phyloP scores from a whole-genome alignment of 2,329 filamentous ascomycete genomes.

The Xylaria sp. region DNA sequence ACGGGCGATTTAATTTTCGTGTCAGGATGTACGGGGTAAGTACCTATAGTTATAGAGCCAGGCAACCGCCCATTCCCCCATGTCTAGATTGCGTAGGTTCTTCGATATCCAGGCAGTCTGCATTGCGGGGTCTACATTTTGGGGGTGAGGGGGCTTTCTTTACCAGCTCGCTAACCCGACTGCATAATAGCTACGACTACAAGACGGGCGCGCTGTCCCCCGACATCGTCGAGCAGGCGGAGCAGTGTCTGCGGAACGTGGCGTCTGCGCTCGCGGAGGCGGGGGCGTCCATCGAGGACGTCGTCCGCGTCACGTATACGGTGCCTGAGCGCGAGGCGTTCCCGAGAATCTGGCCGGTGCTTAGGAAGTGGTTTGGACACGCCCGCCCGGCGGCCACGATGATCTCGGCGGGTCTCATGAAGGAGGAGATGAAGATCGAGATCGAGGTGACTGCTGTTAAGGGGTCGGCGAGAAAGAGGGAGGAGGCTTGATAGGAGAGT shows the following conservation, averaged over 20 bases:
- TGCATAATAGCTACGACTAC: constrained; percentile 23
- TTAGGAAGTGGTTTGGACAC: constrained; percentile 24
- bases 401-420: constrained; percentile 24
- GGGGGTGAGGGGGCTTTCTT: no score
- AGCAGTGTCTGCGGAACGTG: constrained; percentile 23
- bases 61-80: neutral
- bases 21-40: constrained; percentile 28
- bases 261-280: constrained; percentile 21
- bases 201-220: constrained; percentile 22
- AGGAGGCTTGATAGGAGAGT: neutral
- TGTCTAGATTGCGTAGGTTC: neutral
- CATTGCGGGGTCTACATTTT: neutral
- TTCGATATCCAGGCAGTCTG: neutral
- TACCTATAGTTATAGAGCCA: neutral
- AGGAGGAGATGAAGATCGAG: constrained; percentile 28
- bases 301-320: constrained; percentile 28
- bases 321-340: constrained; percentile 22
- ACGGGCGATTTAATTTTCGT: constrained; percentile 27
- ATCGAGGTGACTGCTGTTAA: constrained; percentile 26
- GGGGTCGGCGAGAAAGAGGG: constrained; percentile 21
- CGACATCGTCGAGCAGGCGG: constrained; percentile 26
- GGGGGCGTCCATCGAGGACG: constrained; percentile 19
- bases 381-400: constrained; percentile 27
- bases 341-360: constrained; percentile 20
- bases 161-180: neutral